Percentiles rank a stretch among this genome's conserved stretches.
Conservation (phyloP, 202 grass and related monocot species). For the Digitaria exilis region DNA sequence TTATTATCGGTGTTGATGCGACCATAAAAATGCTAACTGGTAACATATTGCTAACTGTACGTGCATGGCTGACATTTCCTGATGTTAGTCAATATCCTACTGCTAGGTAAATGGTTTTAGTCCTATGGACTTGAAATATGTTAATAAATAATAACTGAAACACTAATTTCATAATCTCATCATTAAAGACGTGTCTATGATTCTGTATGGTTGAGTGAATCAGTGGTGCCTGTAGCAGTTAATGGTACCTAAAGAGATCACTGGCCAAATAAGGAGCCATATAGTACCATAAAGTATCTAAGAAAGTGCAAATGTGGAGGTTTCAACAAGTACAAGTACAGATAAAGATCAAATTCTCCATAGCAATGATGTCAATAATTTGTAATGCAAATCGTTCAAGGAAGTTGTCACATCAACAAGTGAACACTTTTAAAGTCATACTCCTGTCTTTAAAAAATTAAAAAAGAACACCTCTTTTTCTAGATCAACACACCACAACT, state of each 20-base stretch:
- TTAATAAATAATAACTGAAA: background rate
- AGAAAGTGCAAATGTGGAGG: background rate
- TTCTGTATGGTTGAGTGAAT: background rate
- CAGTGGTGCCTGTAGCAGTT: background rate
- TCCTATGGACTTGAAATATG: too few relatives aligned
- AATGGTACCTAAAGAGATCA: background rate
- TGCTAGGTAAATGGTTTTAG: too few relatives aligned
- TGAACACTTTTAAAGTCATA: background rate
- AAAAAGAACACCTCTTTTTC: background rate
- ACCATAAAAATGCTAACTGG: background rate
- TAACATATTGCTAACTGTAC: background rate
- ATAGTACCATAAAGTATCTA: background rate
- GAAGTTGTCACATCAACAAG: background rate
- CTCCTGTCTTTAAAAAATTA: background rate
- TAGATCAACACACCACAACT: background rate
- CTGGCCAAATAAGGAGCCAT: background rate
- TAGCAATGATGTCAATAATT: background rate
- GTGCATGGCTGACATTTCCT: background rate
- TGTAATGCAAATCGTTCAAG: background rate
- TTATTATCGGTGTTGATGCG: constrained; percentile 2
- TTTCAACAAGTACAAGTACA: background rate
- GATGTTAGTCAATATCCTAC: background rate
- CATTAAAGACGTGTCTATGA: background rate
- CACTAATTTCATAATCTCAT: constrained; percentile 1
- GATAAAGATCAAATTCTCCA: background rate